Evolutionary conservation across 441 rosid species (phyloP).

Genomic region (Daphne laureola): DNA sequence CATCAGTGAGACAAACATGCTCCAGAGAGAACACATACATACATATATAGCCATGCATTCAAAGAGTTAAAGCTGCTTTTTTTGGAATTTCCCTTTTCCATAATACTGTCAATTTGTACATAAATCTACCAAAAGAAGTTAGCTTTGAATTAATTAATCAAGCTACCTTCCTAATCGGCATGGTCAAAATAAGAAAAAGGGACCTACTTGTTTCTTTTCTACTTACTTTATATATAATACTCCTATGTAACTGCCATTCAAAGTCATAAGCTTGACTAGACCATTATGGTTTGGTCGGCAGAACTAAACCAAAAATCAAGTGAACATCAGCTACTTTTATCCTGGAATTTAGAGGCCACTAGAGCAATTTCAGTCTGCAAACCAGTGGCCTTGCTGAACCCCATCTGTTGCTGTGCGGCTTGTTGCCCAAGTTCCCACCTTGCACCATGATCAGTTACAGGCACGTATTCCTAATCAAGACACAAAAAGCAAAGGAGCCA

Average conservation of each 20-base stretch:
- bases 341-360: constrained; percentile 3
- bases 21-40: no score
- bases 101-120: constrained; percentile 1
- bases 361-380: constrained; percentile 37
- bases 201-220: no score
- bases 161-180: constrained; percentile 8
- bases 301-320: constrained; percentile 13
- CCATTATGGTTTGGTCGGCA: background rate
- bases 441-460: constrained; percentile 23
- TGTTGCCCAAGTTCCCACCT: constrained; percentile 32
- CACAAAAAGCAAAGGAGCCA: constrained; percentile 2
- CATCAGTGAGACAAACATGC: no score
- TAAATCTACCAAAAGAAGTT: background rate
- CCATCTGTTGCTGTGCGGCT: constrained; percentile 12
- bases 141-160: background rate
- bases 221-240: no score
- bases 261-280: no score
- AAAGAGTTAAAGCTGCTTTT: constrained; percentile 18
- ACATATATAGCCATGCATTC: no score
- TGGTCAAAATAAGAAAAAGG: no score
- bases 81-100: constrained; percentile 13
- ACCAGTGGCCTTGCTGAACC: constrained; percentile 23
- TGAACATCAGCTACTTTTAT: constrained; percentile 7
- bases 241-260: no score
- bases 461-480: constrained; percentile 27